Percentiles rank a stretch among this genome's conserved stretches.
phyloP scores from a whole-genome alignment of 331 rosid species.

The Malus hybrid region DNA sequence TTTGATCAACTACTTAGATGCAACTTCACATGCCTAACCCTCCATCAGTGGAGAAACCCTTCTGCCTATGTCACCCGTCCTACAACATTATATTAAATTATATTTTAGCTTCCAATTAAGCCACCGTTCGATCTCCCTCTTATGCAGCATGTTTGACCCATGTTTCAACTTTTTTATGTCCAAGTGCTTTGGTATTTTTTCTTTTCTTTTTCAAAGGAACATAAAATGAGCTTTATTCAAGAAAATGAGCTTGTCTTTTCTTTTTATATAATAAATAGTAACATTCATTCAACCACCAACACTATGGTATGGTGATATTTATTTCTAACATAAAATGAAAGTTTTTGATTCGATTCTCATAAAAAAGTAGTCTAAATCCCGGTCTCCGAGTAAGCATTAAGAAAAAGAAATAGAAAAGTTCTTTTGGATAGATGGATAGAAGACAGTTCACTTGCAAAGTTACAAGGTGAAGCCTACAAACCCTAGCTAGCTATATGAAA shows the following conservation, averaged over 20 bases:
- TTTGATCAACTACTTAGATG: slow-evolving; percentile 16
- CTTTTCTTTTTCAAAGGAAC: background rate
- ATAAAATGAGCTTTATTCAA: background rate
- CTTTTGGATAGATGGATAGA: too few species aligned
- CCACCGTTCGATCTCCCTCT: background rate
- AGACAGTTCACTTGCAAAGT: background rate
- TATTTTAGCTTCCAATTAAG: background rate
- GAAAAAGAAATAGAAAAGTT: too few species aligned
- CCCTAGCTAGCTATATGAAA: background rate
- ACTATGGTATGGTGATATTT: too few species aligned
- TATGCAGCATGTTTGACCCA: background rate
- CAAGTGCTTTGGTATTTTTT: background rate
- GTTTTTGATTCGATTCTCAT: too few species aligned
- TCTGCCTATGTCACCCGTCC: slow-evolving; percentile 4
- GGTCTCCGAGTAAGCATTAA: too few species aligned
- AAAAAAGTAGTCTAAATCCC: too few species aligned
- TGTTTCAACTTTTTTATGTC: background rate
- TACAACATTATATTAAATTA: background rate
- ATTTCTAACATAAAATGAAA: too few species aligned
- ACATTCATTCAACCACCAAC: too few species aligned
- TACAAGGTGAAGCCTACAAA: too few species aligned
- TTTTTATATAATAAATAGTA: too few species aligned
- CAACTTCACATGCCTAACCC: slow-evolving; percentile 23
- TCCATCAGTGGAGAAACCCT: slow-evolving; percentile 28
- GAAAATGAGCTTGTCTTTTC: too few species aligned